These are phyloP conservation scores for Nicotiana benthamiana DNA, from an alignment of 257 asterid species.

Conservation along the genomic window DNA sequence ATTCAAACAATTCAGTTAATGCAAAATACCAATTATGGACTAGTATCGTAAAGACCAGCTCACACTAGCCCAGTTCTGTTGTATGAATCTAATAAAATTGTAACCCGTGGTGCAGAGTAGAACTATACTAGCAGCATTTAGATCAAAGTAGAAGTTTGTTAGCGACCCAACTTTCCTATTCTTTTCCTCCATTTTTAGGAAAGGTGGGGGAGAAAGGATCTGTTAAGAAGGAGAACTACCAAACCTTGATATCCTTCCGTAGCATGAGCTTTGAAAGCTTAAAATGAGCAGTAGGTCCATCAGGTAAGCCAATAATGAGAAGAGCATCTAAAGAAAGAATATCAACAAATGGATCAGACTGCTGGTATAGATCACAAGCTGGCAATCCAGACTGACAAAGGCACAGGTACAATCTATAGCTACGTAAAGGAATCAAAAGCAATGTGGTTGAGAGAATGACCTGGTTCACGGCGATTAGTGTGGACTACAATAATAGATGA, in stretches of 20 bases:
- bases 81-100: neutral
- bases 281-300: constrained; percentile 97
- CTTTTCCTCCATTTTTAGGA: neutral
- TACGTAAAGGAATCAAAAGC: neutral
- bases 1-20: neutral
- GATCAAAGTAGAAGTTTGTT: neutral
- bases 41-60: neutral
- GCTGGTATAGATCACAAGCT: neutral
- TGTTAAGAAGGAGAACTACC: neutral
- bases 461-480: constrained; percentile 95
- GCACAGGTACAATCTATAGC: neutral
- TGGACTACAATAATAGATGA: constrained; percentile 85
- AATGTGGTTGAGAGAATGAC: constrained; percentile 18
- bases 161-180: neutral
- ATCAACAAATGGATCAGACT: neutral
- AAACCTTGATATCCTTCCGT: constrained; percentile 84
- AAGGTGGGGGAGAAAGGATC: neutral
- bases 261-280: constrained; percentile 73
- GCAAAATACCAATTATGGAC: neutral
- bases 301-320: constrained; percentile 64
- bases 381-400: neutral
- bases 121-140: neutral
- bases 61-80: neutral
- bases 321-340: constrained; percentile 63
- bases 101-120: neutral